Base-by-base conservation (phyloP, 805 yeast genomes). In the Metschnikowia gelsemii region DNA sequence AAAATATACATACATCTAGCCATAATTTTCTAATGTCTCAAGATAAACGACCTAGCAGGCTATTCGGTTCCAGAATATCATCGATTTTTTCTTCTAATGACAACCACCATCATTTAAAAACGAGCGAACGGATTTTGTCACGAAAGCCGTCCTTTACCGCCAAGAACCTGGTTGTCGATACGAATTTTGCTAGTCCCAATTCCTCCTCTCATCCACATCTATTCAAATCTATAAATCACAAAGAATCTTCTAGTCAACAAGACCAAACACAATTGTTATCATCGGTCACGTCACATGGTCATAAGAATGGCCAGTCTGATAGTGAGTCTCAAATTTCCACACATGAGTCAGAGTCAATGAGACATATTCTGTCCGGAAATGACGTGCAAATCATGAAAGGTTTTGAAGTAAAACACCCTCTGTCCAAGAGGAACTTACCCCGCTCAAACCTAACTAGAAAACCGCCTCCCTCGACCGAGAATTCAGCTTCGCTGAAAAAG, bases 41-140 rank as follows among this genome's bases (percentile, higher is more conserved):
- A 23, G 54, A 49, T 24, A 51, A 45, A 19, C 45, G 43, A 28
- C 14, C 31, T 14, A 28, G 12, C 35, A 38, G 45, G 26, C 50
- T 55, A 27, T 62, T 63, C 42, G 66, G 68, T 25, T 48, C 59
- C 8, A 56, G 67, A 19, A 56, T 63, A 24, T 53, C 61, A 36
- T 59, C 66, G 11, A 62, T 63, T 21, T 63, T 63, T 49, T 54
- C 54, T 38, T 38, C 47, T 4, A 29, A 33, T 13, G 50, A 46
- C 11, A 29, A 20, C 21, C 50, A 47, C 22, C 40, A 33, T n/a
- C 50, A 41, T 8, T 32, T 40, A 8, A 37, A 35, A 6, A 26
- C 28, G 23, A 35, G 29, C 19, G 40, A 27, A 13, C 30, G 29
- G n/a, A 20, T 13, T 9, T 7, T 21, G 26, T 17, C 46, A 16